Base-by-base conservation (phyloP, 768 basidiomycete genomes). In the Lentinula guzmanii region DNA sequence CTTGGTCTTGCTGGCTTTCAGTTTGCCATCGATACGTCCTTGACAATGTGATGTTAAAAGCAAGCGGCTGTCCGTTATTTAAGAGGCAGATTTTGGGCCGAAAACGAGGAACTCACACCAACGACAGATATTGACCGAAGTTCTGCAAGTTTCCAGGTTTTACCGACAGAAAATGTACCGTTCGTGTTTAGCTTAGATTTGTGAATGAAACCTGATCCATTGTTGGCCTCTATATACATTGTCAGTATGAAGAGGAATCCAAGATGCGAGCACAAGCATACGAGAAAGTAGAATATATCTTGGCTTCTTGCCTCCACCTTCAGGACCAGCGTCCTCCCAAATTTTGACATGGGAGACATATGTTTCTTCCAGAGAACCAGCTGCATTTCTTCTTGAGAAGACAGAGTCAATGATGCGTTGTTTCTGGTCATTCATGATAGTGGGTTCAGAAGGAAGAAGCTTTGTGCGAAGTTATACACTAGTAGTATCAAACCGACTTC, bases 181-280 rank as follows among this genome's bases (percentile, higher is more conserved):
- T 98, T 98, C 46, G 89, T 87, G 71, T 99, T 98, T 65, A 93
- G 77, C 76, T 98, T 98, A 1, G 95, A 94, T 75, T 99, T 99
- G 82, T 99, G 95, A 18, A 99, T 83, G 71, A 87, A 85, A 1
- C 87, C 87, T 52, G 78, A 74, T 28, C 86, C 85, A 65, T 82
- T 82, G 62, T 71, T 76, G 3, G 86, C 77, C 76, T 86, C 89
- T 90, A 68, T 18, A 50, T 53, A 33, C 9, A 61, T 52, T 24
- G 60, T 64, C 50, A 55, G 52, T 41, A 53, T 31, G 45, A 48
- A 18, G 21, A 52, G 21, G 7, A 24, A 28, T 9, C 3, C 3
- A 18, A 48, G 11, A 8, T 24, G 11, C 2, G 37, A 42, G 21
- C 31, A 28, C 11, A 62, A 63, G 86, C 91, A 76, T 79, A 95